These are phyloP conservation scores for Solanum gracilifrons DNA, from an alignment of 257 asterid species.

Conservation along the genomic window DNA sequence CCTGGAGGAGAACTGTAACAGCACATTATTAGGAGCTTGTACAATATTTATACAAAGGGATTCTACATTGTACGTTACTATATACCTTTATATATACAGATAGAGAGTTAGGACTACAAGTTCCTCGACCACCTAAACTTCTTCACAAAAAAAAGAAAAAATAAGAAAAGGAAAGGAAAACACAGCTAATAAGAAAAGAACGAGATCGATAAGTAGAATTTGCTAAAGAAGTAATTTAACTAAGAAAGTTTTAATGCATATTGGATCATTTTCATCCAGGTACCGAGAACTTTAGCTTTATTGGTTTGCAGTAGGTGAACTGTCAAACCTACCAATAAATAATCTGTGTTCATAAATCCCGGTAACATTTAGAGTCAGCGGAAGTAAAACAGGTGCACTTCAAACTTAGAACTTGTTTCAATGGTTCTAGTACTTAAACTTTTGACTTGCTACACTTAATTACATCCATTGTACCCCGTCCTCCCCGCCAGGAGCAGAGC, in stretches of 20 bases:
- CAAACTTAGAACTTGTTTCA: not conserved
- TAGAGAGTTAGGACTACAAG: not conserved
- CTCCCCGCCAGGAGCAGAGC: not conserved
- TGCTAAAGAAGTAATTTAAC: not conserved
- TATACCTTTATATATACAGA: not conserved
- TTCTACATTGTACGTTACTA: not conserved
- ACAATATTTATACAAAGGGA: not conserved
- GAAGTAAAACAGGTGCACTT: not conserved
- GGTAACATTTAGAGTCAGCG: not conserved
- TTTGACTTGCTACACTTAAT: not conserved
- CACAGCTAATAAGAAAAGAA: not conserved
- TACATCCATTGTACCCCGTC: not conserved
- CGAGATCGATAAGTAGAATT: not conserved
- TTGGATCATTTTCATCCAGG: not conserved
- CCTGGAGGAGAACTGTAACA: slow-evolving; percentile 66
- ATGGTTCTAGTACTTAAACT: not conserved
- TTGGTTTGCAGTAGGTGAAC: not conserved
- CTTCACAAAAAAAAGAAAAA: not conserved
- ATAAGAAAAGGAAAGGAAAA: not conserved
- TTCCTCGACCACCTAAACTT: not conserved
- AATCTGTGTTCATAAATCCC: not conserved
- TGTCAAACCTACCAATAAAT: not conserved
- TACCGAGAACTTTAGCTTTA: not conserved
- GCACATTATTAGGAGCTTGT: not conserved
- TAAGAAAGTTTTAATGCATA: not conserved